Evolutionary conservation across 352 stramenopile genomes (phyloP), one percentile per base, ranked within the genome.

Genomic region (Globisporangium nodosum): DNA sequence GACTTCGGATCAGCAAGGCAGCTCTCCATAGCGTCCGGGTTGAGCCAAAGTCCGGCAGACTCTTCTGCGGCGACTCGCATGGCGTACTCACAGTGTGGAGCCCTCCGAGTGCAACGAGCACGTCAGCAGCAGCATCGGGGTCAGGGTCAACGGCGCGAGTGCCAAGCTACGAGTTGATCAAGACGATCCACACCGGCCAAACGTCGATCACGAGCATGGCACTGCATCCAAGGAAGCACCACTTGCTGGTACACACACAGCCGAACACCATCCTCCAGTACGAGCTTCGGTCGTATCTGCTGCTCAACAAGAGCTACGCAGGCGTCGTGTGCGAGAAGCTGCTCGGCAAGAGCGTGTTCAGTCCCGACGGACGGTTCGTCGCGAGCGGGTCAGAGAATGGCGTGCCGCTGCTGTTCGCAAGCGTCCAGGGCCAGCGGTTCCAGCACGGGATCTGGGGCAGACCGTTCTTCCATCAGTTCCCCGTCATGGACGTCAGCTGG

Each of bases 281-380:
- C 56, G 81, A 93, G 37, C 52, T 89, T 46, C 79, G 81, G 3
- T 90, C 81, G 7, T 93, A 85, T 54, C 49, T 91, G 49, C 56
- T 90, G 31, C 65, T 91, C 9, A 85, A 89, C 69, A 90, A 87
- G 50, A 82, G 65, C 54, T 89, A 89, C 58, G 49, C 64, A 2
- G 77, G 81, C 11, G 57, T 90, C 3, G 52, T 54, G 21, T 87
- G 73, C 40, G 63, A 87, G 49, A 64, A 69, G 3, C 58, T 82
- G 30, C 57, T 87, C 1, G 57, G 81, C 20, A 74, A 78, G 58
- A 82, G 74, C 31, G 49, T 48, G 0, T 90, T 89, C 58, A 90
- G 77, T 49, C 71, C 81, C 0, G 81, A 93, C 57, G 83, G 81
- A 0, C 81, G 78, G 31, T 74, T 79, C 49, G 78, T 89, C 8